phyloP scores from a whole-genome alignment of 345 rosid genomes.

The Dovyalis caffra region DNA sequence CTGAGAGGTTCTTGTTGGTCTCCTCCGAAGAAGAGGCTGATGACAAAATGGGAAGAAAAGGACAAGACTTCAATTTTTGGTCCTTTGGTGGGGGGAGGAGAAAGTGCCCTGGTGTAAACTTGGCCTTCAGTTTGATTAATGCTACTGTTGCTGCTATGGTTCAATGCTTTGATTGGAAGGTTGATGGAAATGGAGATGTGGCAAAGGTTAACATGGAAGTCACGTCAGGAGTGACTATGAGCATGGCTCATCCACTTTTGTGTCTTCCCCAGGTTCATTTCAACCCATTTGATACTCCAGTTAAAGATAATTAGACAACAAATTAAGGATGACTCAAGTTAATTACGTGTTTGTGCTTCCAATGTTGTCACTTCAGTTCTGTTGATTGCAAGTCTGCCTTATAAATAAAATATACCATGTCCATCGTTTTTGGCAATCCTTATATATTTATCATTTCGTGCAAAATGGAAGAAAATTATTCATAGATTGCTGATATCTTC shows the following conservation, averaged over 20 bases:
- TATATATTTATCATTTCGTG: no score
- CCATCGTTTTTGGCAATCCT: no score
- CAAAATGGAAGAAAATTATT: no score
- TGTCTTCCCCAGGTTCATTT: constrained; percentile 33
- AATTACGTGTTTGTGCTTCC: no score
- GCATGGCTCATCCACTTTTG: constrained; percentile 33
- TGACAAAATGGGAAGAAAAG: background rate
- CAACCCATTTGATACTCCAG: constrained; percentile 12
- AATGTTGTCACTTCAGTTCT: no score
- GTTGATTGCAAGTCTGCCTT: no score
- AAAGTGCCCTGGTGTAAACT: constrained; percentile 3
- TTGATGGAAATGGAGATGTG: background rate
- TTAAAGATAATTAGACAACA: no score
- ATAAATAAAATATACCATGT: no score
- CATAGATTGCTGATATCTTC: no score
- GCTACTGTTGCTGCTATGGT: constrained; percentile 7
- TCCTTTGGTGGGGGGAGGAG: constrained; percentile 15
- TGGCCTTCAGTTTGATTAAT: background rate
- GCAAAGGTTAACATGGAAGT: constrained; percentile 29
- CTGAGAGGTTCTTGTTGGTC: constrained; percentile 10
- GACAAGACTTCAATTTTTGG: background rate
- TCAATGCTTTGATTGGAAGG: constrained; percentile 18
- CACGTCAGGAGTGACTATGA: constrained; percentile 22
- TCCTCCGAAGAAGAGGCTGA: background rate
- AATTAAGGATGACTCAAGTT: no score